Evolutionary conservation across 331 rosid genomes (phyloP).

Genomic region (Pyracantha coccinea): DNA sequence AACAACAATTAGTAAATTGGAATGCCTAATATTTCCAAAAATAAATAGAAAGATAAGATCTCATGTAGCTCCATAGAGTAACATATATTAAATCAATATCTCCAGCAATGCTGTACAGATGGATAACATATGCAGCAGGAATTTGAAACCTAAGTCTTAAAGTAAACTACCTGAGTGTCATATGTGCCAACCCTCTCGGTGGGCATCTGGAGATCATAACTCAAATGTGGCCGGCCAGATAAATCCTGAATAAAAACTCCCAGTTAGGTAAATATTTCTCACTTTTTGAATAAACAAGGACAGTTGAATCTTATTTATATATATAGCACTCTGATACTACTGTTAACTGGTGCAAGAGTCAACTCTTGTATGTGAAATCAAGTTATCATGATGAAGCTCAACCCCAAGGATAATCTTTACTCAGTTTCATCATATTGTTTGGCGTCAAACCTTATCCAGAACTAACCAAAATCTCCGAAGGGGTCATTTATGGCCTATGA

Average conservation of each 20-base stretch:
- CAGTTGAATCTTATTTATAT: not conserved
- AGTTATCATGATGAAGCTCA: not conserved
- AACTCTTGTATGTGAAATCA: not conserved
- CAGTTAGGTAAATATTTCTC: not conserved
- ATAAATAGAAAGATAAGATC: too few species aligned
- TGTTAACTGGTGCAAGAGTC: not conserved
- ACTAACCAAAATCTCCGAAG: too few species aligned
- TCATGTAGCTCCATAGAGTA: too few species aligned
- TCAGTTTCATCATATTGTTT: not conserved
- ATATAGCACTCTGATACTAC: too few species aligned
- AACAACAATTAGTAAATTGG: conserved; percentile 1
- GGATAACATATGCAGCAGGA: not conserved
- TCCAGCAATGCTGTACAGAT: not conserved
- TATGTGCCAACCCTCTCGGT: conserved; percentile 86
- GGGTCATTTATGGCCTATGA: too few species aligned
- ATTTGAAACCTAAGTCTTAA: conserved; percentile 4
- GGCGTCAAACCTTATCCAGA: not conserved
- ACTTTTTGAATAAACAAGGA: not conserved
- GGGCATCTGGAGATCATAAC: conserved; percentile 72
- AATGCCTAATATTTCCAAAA: not conserved
- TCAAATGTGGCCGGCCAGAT: conserved; percentile 87
- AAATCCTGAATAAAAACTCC: conserved; percentile 57
- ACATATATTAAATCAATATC: too few species aligned
- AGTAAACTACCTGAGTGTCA: conserved; percentile 74
- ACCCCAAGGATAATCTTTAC: not conserved